Conservation (phyloP, 768 basidiomycete genomes). For the Lactarius hatsudake region DNA sequence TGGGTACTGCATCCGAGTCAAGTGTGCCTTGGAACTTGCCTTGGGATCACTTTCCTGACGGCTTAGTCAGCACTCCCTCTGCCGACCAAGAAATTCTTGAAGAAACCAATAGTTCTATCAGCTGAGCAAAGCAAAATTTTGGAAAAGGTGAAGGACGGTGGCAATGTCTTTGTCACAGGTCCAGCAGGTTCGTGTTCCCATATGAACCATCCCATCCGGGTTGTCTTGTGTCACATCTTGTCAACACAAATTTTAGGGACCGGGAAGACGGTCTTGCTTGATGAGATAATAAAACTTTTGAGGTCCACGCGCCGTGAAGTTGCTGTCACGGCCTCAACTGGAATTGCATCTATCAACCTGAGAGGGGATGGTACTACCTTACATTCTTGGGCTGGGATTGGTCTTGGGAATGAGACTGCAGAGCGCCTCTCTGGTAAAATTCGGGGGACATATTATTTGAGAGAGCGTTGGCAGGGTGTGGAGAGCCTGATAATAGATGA, state of each 20-base stretch:
- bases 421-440: conserved; percentile 57
- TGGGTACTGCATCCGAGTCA: conserved; percentile 2
- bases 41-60: background rate
- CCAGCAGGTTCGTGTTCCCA: conserved; percentile 59
- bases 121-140: conserved; percentile 52
- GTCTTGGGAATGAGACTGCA: conserved; percentile 59
- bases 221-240: too few species aligned
- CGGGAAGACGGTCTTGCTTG: conserved; percentile 79
- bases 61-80: background rate
- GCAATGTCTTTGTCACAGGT: conserved; percentile 83
- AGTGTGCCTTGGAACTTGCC: background rate
- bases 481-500: conserved; percentile 78
- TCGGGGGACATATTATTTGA: conserved; percentile 39
- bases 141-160: conserved; percentile 50
- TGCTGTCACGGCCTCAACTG: conserved; percentile 79
- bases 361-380: conserved; percentile 75
- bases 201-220: background rate
- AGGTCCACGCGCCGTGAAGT: conserved; percentile 38
- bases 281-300: conserved; percentile 62
- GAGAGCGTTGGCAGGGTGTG: conserved; percentile 57
- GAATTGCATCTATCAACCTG: conserved; percentile 70
- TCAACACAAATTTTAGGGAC: conserved; percentile 46
- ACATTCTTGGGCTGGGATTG: conserved; percentile 82
- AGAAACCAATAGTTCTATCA: conserved; percentile 41
- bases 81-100: background rate